phyloP scores from a whole-genome alignment of 1,139 yeast species.

The Yamadazyma epiphylla region DNA sequence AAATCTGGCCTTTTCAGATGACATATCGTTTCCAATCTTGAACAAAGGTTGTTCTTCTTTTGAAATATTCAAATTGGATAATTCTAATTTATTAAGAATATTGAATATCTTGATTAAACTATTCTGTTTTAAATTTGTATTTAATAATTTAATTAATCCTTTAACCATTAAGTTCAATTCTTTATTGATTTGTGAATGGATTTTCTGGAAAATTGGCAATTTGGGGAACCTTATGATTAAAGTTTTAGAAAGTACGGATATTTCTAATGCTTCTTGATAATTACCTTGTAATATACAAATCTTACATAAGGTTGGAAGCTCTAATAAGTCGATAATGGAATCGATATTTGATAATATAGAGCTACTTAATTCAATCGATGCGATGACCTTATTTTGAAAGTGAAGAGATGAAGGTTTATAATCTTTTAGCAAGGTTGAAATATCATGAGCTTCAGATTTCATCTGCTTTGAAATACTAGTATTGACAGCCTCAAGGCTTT shows the following conservation, averaged over 20 bases:
- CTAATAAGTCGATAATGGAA: conserved; percentile 71
- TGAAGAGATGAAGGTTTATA: conserved; percentile 2
- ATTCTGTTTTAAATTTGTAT: conserved; percentile 75
- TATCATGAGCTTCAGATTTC: conserved; percentile 17
- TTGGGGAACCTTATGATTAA: conserved; percentile 67
- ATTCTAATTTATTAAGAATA: conserved; percentile 64
- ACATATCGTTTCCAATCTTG: conserved; percentile 7
- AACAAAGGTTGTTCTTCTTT: too few relatives aligned
- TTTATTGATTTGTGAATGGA: conserved; percentile 50
- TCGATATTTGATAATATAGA: conserved; percentile 61
- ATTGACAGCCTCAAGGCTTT: conserved; percentile 25
- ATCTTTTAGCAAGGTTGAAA: conserved; percentile 14
- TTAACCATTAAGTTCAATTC: conserved; percentile 64
- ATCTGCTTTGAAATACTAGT: conserved; percentile 20
- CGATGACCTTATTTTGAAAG: conserved; percentile 7
- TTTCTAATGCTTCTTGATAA: conserved; percentile 84
- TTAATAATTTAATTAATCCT: conserved; percentile 63
- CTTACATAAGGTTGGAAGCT: conserved; percentile 75
- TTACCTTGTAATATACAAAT: conserved; percentile 86
- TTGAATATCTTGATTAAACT: conserved; percentile 75
- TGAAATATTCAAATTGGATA: conserved; percentile 8
- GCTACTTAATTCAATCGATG: conserved; percentile 23
- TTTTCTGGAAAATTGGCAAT: conserved; percentile 49
- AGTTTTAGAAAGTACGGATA: conserved; percentile 67
- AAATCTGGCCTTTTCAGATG: conserved; percentile 13